Percentiles rank a stretch among this genome's conserved stretches.
Evolutionary conservation across 2,329 filamentous ascomycete species (phyloP).

Genomic region (Fusarium sp.): DNA sequence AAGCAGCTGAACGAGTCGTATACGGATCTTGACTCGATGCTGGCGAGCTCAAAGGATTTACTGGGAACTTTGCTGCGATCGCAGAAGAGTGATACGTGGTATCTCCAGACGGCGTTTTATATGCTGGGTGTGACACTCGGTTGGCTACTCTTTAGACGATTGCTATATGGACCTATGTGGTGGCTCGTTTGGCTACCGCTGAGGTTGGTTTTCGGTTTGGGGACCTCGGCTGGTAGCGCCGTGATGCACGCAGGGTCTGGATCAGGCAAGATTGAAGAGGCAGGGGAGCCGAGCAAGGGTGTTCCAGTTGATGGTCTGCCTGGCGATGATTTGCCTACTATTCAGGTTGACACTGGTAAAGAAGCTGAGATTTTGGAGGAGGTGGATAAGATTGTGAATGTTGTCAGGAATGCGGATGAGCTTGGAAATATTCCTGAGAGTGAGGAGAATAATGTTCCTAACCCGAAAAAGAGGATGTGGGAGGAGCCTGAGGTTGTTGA

Average conservation of each 20-base stretch:
- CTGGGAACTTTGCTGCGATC: conserved; percentile 83
- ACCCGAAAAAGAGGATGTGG: conserved; percentile 48
- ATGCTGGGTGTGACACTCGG: conserved; percentile 79
- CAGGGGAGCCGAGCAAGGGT: conserved; percentile 43
- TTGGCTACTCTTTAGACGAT: conserved; percentile 87
- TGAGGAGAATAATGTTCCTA: conserved; percentile 25
- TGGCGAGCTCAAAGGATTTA: conserved; percentile 78
- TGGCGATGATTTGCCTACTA: conserved; percentile 61
- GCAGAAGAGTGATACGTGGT: conserved; percentile 98
- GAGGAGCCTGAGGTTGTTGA: conserved; percentile 43
- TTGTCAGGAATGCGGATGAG: conserved; percentile 51
- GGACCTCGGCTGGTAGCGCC: conserved; percentile 65
- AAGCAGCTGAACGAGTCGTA: conserved; percentile 84
- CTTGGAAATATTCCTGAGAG: conserved; percentile 38
- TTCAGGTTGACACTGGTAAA: conserved; percentile 53
- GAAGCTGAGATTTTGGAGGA: conserved; percentile 60
- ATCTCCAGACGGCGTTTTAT: conserved; percentile 89
- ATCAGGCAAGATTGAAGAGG: conserved; percentile 41
- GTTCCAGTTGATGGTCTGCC: conserved; percentile 51
- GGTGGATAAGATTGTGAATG: conserved; percentile 66
- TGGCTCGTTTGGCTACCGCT: conserved; percentile 88
- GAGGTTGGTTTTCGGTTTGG: conserved; percentile 71
- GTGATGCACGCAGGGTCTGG: conserved; percentile 55
- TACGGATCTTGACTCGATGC: conserved; percentile 78
- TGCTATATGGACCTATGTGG: conserved; percentile 90